Evolutionary conservation across 2,329 filamentous ascomycete genomes (phyloP).

Genomic region (Tolypocladium nubicola): DNA sequence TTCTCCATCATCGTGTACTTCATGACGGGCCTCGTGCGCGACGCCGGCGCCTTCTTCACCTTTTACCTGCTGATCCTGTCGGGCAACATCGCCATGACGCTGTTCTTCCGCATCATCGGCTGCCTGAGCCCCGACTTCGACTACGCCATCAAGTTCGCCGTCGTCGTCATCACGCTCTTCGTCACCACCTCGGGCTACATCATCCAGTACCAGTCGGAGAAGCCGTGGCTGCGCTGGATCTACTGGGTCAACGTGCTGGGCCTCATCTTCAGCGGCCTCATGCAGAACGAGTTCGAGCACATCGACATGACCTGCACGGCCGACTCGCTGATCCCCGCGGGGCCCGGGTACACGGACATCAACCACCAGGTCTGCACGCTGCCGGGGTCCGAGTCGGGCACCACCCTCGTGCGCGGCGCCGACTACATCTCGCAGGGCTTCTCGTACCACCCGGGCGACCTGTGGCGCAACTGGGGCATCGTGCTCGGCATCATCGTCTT

Average conservation of each 20-base stretch:
- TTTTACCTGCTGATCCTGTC: slow-evolving; percentile 63
- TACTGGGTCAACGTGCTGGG: slow-evolving; percentile 69
- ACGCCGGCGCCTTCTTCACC: slow-evolving; percentile 67
- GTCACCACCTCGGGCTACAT: slow-evolving; percentile 74
- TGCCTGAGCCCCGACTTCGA: slow-evolving; percentile 73
- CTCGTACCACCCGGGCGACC: slow-evolving; percentile 51
- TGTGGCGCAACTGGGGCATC: slow-evolving; percentile 82
- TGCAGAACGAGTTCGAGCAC: slow-evolving; percentile 76
- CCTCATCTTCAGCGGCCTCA: slow-evolving; percentile 64
- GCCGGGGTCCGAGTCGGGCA: slow-evolving; percentile 58
- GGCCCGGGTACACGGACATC: slow-evolving; percentile 59
- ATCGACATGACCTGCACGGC: slow-evolving; percentile 59
- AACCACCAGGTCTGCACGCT: slow-evolving; percentile 74
- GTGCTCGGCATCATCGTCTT: slow-evolving; percentile 63
- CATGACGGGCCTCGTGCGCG: slow-evolving; percentile 58
- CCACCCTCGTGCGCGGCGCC: slow-evolving; percentile 49
- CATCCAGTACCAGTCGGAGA: slow-evolving; percentile 66
- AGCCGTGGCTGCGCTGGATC: slow-evolving; percentile 72
- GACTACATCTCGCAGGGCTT: slow-evolving; percentile 62
- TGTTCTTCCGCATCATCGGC: slow-evolving; percentile 68
- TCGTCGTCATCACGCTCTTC: slow-evolving; percentile 71
- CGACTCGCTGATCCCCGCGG: slow-evolving; percentile 60
- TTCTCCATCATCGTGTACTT: slow-evolving; percentile 74
- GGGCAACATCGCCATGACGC: slow-evolving; percentile 61
- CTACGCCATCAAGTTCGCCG: slow-evolving; percentile 73